Percentiles rank a stretch among this genome's conserved stretches.
phyloP scores from a whole-genome alignment of 2,329 filamentous ascomycete genomes.

The Pseudogymnoascus sp. region DNA sequence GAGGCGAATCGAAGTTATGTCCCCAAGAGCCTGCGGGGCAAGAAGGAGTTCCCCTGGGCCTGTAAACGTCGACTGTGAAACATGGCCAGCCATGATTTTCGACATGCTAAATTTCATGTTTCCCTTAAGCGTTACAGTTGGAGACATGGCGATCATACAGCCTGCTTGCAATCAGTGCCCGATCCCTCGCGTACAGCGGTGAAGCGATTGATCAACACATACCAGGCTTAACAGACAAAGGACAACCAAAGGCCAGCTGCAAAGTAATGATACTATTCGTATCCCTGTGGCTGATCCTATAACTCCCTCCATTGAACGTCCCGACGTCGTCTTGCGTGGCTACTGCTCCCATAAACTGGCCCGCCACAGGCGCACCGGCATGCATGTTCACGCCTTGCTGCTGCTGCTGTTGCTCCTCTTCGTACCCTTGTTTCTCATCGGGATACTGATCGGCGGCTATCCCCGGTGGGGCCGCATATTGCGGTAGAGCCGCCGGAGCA shows the following conservation, averaged over 20 bases:
- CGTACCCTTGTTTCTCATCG: slow-evolving; percentile 1
- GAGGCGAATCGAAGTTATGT: slow-evolving; percentile 73
- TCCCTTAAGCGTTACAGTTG: slow-evolving; percentile 76
- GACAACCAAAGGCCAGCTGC: slow-evolving; percentile 83
- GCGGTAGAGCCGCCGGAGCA: slow-evolving; percentile 8
- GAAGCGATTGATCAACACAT: background rate
- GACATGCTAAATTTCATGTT: slow-evolving; percentile 79
- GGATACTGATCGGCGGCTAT: background rate
- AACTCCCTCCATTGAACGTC: slow-evolving; percentile 95
- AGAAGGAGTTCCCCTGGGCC: slow-evolving; percentile 87
- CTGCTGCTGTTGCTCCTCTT: background rate
- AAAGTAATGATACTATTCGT: slow-evolving; percentile 83
- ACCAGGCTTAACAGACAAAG: slow-evolving; percentile 72
- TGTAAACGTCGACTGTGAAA: slow-evolving; percentile 70
- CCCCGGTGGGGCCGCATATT: background rate
- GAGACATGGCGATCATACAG: slow-evolving; percentile 91
- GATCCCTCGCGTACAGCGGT: background rate
- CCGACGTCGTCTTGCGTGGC: slow-evolving; percentile 74
- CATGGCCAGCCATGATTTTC: slow-evolving; percentile 77
- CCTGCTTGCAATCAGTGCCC: slow-evolving; percentile 37
- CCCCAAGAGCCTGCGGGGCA: slow-evolving; percentile 71
- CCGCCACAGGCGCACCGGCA: slow-evolving; percentile 31
- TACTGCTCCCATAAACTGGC: slow-evolving; percentile 55
- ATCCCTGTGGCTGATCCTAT: slow-evolving; percentile 85
- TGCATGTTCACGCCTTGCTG: slow-evolving; percentile 23